A percentile compares a stretch with the other conserved stretches of the same genome.
Conservation (phyloP, 371 early-diverging fungal species). For the Mycotypha africana region DNA sequence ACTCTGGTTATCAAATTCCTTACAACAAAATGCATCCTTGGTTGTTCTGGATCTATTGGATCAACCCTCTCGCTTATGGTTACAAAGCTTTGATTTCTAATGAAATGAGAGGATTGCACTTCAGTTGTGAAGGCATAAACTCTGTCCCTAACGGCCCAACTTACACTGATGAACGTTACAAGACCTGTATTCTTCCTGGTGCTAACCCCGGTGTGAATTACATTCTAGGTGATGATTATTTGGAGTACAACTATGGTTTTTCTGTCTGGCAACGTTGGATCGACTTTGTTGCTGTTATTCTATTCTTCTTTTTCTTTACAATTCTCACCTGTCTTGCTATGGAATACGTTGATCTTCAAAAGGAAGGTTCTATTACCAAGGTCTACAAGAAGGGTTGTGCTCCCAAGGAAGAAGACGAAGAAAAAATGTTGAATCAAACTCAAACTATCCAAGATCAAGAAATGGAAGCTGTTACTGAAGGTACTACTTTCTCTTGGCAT, state of each 20-base stretch:
- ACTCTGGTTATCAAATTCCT: slow-evolving; percentile 63
- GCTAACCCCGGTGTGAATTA: slow-evolving; percentile 32
- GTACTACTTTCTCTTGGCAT: slow-evolving; percentile 54
- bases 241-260: slow-evolving; percentile 27
- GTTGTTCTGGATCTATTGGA: slow-evolving; percentile 66
- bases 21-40: slow-evolving; percentile 59
- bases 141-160: slow-evolving; percentile 33
- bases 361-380: slow-evolving; percentile 43
- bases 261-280: slow-evolving; percentile 41
- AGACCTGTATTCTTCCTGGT: slow-evolving; percentile 48
- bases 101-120: slow-evolving; percentile 47
- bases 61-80: slow-evolving; percentile 62
- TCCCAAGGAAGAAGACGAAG: slow-evolving; percentile 20
- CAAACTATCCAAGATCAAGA: slow-evolving; percentile 14
- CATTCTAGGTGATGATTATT: slow-evolving; percentile 49
- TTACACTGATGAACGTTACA: slow-evolving; percentile 37
- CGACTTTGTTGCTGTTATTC: slow-evolving; percentile 42
- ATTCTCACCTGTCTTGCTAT: slow-evolving; percentile 31
- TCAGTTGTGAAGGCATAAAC: slow-evolving; percentile 28
- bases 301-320: slow-evolving; percentile 46
- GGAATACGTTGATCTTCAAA: slow-evolving; percentile 42
- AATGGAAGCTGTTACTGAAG: slow-evolving; percentile 32
- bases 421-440: slow-evolving; percentile 2
- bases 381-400: slow-evolving; percentile 39
- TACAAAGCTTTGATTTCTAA: slow-evolving; percentile 57